Evolutionary conservation across 352 stramenopile genomes (phyloP).

Genomic region (Blastocystis hominis): DNA sequence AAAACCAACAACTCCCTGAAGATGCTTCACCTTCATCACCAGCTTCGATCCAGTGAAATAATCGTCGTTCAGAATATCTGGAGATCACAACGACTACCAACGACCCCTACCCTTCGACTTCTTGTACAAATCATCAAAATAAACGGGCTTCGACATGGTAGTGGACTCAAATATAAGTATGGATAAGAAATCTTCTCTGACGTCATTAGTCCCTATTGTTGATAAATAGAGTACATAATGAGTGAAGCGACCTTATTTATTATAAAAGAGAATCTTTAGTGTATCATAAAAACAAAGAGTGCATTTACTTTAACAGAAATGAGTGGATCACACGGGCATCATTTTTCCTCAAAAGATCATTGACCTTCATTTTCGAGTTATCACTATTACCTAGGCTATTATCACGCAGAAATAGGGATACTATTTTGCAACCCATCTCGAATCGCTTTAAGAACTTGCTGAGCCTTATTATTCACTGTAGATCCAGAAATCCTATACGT

Average conservation of each 20-base stretch:
- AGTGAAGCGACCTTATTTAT: background rate
- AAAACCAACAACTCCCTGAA: background rate
- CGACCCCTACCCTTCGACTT: background rate
- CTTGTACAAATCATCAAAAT: constrained; percentile 32
- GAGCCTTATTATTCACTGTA: too few species aligned
- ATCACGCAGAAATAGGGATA: too few species aligned
- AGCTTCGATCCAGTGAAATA: background rate
- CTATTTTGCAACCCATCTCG: too few species aligned
- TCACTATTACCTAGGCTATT: too few species aligned
- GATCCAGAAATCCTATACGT: too few species aligned
- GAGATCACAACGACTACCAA: background rate
- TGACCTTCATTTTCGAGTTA: too few species aligned
- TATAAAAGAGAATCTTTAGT: background rate
- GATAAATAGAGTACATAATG: background rate
- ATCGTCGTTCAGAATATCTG: constrained; percentile 11
- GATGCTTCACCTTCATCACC: constrained; percentile 1
- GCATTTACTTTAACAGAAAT: background rate
- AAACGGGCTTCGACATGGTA: background rate
- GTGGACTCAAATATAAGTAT: background rate
- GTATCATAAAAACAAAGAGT: background rate
- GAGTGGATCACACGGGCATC: too few species aligned
- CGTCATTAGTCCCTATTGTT: background rate
- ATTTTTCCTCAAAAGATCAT: too few species aligned
- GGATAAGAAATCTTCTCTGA: background rate
- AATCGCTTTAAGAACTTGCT: too few species aligned